A percentile compares a stretch with the other conserved stretches of the same genome.
These are phyloP conservation scores for Psilocybe cyanescens DNA, from an alignment of 768 basidiomycete species.

Conservation along the genomic window DNA sequence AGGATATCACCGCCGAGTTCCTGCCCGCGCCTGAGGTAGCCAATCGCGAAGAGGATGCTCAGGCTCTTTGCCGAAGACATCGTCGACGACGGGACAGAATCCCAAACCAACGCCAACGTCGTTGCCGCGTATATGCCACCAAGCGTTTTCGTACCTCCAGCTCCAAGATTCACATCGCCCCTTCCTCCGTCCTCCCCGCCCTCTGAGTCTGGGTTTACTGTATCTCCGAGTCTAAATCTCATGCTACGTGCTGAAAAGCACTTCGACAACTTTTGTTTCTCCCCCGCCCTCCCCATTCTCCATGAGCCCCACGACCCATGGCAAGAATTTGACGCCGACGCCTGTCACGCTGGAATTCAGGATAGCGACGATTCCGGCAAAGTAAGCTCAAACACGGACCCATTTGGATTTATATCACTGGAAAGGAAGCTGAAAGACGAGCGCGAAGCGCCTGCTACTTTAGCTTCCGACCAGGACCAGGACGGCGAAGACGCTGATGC, in stretches of 20 bases:
- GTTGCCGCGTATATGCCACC: slow-evolving; percentile 7
- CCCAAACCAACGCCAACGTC: slow-evolving; percentile 1
- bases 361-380: slow-evolving; percentile 12
- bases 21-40: slow-evolving; percentile 29
- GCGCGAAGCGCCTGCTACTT: slow-evolving; percentile 27
- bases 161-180: slow-evolving; percentile 27
- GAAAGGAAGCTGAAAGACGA: slow-evolving; percentile 52
- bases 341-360: slow-evolving; percentile 7
- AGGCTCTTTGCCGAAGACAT: slow-evolving; percentile 4
- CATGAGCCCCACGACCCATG: slow-evolving; percentile 21
- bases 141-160: background rate
- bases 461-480: slow-evolving; percentile 4
- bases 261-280: slow-evolving; percentile 5
- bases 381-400: slow-evolving; percentile 42
- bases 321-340: slow-evolving; percentile 24
- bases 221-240: slow-evolving; percentile 10
- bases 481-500: slow-evolving; percentile 15
- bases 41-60: slow-evolving; percentile 26
- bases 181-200: slow-evolving; percentile 40
- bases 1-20: slow-evolving; percentile 38
- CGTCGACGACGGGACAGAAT: background rate
- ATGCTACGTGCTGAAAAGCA: background rate
- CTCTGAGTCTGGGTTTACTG: slow-evolving; percentile 16
- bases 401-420: slow-evolving; percentile 62
- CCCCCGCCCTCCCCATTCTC: slow-evolving; percentile 12